Conservation (phyloP, 2,329 filamentous ascomycete genomes). For the Epichloe coenophiala region DNA sequence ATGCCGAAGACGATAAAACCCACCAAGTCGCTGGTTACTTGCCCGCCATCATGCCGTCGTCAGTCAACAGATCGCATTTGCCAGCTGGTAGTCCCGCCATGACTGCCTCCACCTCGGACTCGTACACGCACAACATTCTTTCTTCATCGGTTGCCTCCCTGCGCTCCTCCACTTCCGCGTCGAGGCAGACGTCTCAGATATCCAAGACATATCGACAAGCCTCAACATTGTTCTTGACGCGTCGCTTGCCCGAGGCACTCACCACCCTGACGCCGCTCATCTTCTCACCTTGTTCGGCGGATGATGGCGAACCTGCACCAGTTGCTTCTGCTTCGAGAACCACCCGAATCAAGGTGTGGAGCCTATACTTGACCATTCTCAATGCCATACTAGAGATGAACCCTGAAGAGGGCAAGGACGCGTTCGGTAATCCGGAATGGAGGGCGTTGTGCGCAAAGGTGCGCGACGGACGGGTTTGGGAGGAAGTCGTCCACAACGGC, state of each 20-base stretch:
- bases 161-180: conserved; percentile 45
- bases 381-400: conserved; percentile 86
- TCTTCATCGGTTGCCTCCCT: conserved; percentile 60
- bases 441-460: conserved; percentile 70
- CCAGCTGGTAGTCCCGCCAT: conserved; percentile 31
- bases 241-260: conserved; percentile 78
- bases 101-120: conserved; percentile 21
- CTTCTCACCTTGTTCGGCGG: conserved; percentile 37
- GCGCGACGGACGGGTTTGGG: conserved; percentile 85
- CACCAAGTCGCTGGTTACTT: not conserved
- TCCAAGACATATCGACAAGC: conserved; percentile 91
- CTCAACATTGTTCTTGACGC: conserved; percentile 86
- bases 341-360: conserved; percentile 92
- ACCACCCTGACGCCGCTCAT: conserved; percentile 77
- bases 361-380: conserved; percentile 83
- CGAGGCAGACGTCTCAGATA: conserved; percentile 57
- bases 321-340: conserved; percentile 68
- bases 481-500: conserved; percentile 75
- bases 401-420: conserved; percentile 75
- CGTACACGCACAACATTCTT: conserved; percentile 37
- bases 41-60: conserved; percentile 26
- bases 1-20: not conserved
- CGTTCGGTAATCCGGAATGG: conserved; percentile 80
- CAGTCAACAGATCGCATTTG: conserved; percentile 29
- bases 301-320: conserved; percentile 49